A percentile compares a stretch with the other conserved stretches of the same genome.
These are phyloP conservation scores for Panellus pusillus DNA, from an alignment of 768 basidiomycete genomes.

Conservation along the genomic window DNA sequence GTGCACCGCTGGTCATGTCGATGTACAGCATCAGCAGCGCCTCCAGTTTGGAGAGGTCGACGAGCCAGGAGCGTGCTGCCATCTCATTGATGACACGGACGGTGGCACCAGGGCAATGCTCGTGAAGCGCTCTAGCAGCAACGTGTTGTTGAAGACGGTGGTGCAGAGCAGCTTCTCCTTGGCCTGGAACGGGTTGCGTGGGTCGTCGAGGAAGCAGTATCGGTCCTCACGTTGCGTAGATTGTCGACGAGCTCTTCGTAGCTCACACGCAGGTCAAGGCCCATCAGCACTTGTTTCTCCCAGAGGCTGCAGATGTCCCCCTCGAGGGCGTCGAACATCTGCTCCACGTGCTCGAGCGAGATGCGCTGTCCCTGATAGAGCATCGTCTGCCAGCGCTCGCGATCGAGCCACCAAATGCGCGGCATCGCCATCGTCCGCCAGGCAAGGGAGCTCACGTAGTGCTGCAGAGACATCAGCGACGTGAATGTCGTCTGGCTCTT, in stretches of 20 bases:
- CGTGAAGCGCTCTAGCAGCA: conserved; percentile 18
- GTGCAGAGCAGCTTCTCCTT: background rate
- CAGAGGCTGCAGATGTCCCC: conserved; percentile 14
- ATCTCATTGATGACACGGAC: too few species aligned
- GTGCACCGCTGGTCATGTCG: background rate
- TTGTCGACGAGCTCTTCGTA: conserved; percentile 24
- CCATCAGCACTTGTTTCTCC: conserved; percentile 22
- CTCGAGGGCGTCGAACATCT: conserved; percentile 16
- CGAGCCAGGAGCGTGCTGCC: background rate
- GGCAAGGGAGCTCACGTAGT: conserved; percentile 20
- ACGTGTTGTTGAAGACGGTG: background rate
- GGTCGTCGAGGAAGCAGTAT: conserved; percentile 22
- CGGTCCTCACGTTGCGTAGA: too few species aligned
- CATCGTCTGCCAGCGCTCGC: conserved; percentile 5
- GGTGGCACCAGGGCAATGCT: conserved; percentile 15
- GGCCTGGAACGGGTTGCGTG: conserved; percentile 1
- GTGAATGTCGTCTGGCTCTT: conserved; percentile 21
- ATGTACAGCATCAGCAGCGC: background rate
- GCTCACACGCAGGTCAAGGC: background rate
- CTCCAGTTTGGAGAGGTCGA: background rate
- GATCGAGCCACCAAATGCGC: conserved; percentile 22
- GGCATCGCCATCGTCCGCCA: conserved; percentile 17
- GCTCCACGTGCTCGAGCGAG: background rate
- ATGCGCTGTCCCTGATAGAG: conserved; percentile 22
- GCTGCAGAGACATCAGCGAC: conserved; percentile 19